Base-by-base conservation (phyloP, 31 red algal genomes). In the Odonthalia washingtoniensis region DNA sequence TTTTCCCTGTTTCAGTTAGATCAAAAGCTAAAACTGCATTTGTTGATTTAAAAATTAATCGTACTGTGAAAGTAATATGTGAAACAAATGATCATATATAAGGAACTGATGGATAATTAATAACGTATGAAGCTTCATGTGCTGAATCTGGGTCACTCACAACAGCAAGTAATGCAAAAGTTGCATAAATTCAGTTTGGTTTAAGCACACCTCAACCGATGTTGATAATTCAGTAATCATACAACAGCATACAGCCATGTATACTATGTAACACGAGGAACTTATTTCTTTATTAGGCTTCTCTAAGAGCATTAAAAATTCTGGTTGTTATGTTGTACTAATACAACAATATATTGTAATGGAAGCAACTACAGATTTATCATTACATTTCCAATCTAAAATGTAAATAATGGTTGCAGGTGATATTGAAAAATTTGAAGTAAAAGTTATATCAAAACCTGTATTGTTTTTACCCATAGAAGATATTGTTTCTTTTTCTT, bases 391-490 rank as follows among this genome's bases (percentile, higher is more conserved):
- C 74, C 67, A 95, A 27, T 93, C 94, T 38, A 98, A 98, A 81
- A 92, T 98, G 89, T 95, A 98, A 84, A 98, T 98, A 72, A 95
- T 98, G 93, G 96, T 84, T 43, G 85, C 95, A 14, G 72, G 73
- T 0, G 96, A 98, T 87, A 87, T 98, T 38, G 96, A 98, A 77
- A 78, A 93, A 45, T 85, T 85, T 68, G 93, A 98, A 53, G 87
- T 95, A 26, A 93, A 93, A 64, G 95, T 98, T 76, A 91, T 98
- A 40, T 95, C 87, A 70, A 98, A 95, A 93, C 90, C 85, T 57
- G 81, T 98, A 18, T 86, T 88, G 31, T 94, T 87, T 78, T 60
- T 91, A 65, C 96, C 96, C 1, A 89, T 98, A 70, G 96, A 93
- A 34, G 82, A 82, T 28, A 85, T 95, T 61, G 96, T 95, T 64